phyloP scores from a whole-genome alignment of 2,329 filamentous ascomycete species.

The Fusarium equiseti region DNA sequence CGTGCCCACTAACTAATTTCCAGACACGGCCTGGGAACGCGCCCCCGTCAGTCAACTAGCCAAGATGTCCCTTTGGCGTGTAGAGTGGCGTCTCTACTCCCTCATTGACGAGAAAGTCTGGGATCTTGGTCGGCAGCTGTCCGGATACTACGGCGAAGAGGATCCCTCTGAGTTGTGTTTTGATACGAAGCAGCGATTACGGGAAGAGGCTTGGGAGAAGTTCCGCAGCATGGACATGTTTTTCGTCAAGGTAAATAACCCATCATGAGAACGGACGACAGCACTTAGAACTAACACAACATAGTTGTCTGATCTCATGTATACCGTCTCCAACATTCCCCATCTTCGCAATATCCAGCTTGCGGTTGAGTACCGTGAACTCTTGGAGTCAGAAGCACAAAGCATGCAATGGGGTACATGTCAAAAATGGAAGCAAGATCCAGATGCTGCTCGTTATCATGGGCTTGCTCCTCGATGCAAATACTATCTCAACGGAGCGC shows the following conservation, averaged over 20 bases:
- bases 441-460: slow-evolving; percentile 63
- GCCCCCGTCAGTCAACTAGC: slow-evolving; percentile 65
- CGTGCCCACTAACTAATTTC: slow-evolving; percentile 10
- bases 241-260: slow-evolving; percentile 74
- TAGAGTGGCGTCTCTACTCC: slow-evolving; percentile 68
- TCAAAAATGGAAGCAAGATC: slow-evolving; percentile 71
- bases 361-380: slow-evolving; percentile 70
- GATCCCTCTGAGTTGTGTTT: slow-evolving; percentile 60
- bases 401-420: slow-evolving; percentile 56
- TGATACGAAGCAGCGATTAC: slow-evolving; percentile 59
- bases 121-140: slow-evolving; percentile 66
- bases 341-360: slow-evolving; percentile 69
- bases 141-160: slow-evolving; percentile 62
- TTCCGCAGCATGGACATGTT: slow-evolving; percentile 73
- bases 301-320: slow-evolving; percentile 72
- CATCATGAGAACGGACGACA: background rate
- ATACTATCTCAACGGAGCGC: slow-evolving; percentile 68
- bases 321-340: slow-evolving; percentile 66
- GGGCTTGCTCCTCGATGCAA: slow-evolving; percentile 69
- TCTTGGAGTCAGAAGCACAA: slow-evolving; percentile 64
- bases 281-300: slow-evolving; percentile 16
- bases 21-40: slow-evolving; percentile 71
- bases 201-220: slow-evolving; percentile 62
- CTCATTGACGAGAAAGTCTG: slow-evolving; percentile 63
- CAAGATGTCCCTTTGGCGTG: slow-evolving; percentile 70